phyloP scores from a whole-genome alignment of 2,329 filamentous ascomycete genomes.

The Ophiostoma perfectum region DNA sequence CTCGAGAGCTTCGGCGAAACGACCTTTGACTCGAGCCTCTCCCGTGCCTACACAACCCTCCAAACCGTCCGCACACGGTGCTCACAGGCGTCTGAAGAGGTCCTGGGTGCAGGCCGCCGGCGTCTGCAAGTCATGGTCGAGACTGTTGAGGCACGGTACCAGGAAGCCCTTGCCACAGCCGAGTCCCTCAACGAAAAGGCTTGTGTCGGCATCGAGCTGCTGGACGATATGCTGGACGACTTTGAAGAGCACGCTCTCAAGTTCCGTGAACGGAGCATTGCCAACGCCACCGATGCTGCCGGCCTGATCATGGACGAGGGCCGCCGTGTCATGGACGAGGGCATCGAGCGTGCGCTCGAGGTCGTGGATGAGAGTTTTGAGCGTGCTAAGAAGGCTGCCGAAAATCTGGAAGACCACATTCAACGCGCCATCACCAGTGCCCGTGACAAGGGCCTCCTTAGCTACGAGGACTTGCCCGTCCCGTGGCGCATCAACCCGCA shows the following conservation, averaged over 20 bases:
- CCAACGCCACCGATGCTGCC: conserved; percentile 59
- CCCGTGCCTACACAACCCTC: conserved; percentile 77
- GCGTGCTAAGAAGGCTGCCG: conserved; percentile 74
- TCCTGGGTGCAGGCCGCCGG: conserved; percentile 79
- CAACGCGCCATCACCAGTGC: conserved; percentile 70
- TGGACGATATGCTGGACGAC: conserved; percentile 79
- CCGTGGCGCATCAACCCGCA: conserved; percentile 96
- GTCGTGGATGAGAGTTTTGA: conserved; percentile 78
- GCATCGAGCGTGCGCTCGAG: conserved; percentile 66
- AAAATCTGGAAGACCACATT: conserved; percentile 77
- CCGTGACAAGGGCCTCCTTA: conserved; percentile 73
- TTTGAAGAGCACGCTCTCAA: conserved; percentile 79
- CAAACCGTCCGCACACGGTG: conserved; percentile 83
- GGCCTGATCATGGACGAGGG: conserved; percentile 71
- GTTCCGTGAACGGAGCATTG: conserved; percentile 69
- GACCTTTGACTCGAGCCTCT: conserved; percentile 75
- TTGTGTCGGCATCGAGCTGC: conserved; percentile 74
- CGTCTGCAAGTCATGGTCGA: conserved; percentile 87
- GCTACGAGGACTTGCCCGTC: conserved; percentile 81
- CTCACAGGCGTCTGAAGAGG: conserved; percentile 81
- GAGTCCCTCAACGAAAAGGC: conserved; percentile 91
- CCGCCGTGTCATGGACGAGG: conserved; percentile 72
- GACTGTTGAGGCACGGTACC: conserved; percentile 80
- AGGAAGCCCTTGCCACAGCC: conserved; percentile 76
- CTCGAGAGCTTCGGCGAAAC: conserved; percentile 83